Base-by-base conservation (phyloP, 371 early-diverging fungal genomes). In the Actinomortierella ambigua region DNA sequence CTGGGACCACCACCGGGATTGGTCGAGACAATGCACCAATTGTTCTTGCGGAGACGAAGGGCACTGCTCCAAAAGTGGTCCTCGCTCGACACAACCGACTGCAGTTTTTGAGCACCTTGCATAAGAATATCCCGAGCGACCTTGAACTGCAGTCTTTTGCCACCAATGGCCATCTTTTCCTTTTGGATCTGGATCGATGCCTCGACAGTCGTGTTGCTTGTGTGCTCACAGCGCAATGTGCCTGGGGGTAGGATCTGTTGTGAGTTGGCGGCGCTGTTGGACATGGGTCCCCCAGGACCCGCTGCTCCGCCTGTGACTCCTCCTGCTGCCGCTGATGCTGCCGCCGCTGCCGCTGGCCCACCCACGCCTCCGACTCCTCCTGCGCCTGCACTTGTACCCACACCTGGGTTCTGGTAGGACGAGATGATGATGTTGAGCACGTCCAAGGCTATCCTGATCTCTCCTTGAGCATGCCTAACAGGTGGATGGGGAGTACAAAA, bases 381-480 rank as follows among this genome's bases (percentile, higher is more conserved):
- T 1, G 55, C 39, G 29, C 78, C 75, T 11, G 78, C 42, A 57
- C 78, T 75, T 18, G 75, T 77, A 11, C 58, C 34, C 20, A 71
- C 68, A 0, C 75, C 53, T n/a, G 63, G 61, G 1, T 63, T 28
- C 15, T 81, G 79, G 7, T 82, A 83, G 0, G 82, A 79, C 4
- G 85, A 77, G 15, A 87, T 69, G 23, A 90, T 68, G 17, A 88
- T 83, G 29, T 88, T 88, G 59, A 90, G 87, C n/a, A 88, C 85
- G 56, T 90, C 91, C 63, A 90, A 53, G 1, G 91, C 88, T 14
- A 90, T 88, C 29, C 87, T 86, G 57, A 90, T 86, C 68, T 90
- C 91, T 49, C 88, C 84, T 61, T 90, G 88, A 13, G 90, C 91
- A 63, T 85, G 79, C 61, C 86, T 86, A 62, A 2, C 20, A 39